A percentile compares a stretch with the other conserved stretches of the same genome.
phyloP scores from a whole-genome alignment of 2,329 filamentous ascomycete species.

The Cryphonectria parasitica region DNA sequence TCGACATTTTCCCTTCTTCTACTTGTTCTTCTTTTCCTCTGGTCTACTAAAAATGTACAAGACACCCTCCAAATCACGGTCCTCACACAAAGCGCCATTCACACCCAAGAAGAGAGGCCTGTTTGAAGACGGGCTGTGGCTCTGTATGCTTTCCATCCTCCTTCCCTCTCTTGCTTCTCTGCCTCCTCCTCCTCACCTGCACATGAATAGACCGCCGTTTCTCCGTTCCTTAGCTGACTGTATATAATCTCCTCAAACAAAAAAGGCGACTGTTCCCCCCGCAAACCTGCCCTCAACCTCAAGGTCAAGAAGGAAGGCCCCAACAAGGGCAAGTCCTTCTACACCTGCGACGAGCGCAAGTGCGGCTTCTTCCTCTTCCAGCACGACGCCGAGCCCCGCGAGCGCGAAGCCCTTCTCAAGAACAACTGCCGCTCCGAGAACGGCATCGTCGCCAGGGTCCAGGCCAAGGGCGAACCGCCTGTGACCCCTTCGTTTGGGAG shows the following conservation, averaged over 20 bases:
- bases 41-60: constrained; percentile 19
- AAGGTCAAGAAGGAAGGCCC: constrained; percentile 43
- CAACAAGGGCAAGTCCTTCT: constrained; percentile 49
- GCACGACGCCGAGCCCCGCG: constrained; percentile 42
- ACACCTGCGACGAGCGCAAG: constrained; percentile 42
- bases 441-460: constrained; percentile 23
- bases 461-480: constrained; percentile 22
- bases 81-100: constrained; percentile 3
- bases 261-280: constrained; percentile 49
- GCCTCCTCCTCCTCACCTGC: not conserved
- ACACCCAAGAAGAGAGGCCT: constrained; percentile 30
- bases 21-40: not conserved
- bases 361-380: constrained; percentile 52
- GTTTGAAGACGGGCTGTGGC: constrained; percentile 35
- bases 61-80: constrained; percentile 23
- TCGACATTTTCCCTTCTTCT: not conserved
- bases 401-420: constrained; percentile 32
- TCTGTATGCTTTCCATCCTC: constrained; percentile 31
- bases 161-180: not conserved
- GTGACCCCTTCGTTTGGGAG: constrained; percentile 4
- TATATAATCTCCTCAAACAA: not conserved
- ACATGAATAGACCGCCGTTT: not conserved
- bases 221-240: not conserved
- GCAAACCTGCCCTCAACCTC: constrained; percentile 40
- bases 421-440: constrained; percentile 29